Percentiles rank a stretch among this genome's conserved stretches.
Evolutionary conservation across 192 early-diverging fungal genomes (phyloP).

Genomic region (Umbelopsis vinacea): DNA sequence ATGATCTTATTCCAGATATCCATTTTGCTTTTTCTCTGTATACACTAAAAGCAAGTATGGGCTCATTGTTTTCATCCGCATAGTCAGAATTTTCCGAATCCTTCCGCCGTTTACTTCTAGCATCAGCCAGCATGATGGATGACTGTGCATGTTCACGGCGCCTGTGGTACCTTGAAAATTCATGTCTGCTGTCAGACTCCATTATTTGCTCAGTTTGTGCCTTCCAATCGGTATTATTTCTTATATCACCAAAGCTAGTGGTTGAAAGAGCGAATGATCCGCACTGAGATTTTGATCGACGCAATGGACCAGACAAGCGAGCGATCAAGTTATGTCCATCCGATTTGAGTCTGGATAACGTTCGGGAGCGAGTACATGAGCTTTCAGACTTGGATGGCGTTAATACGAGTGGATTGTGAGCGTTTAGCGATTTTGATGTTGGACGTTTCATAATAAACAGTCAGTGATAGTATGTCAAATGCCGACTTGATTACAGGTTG

Average conservation of each 20-base stretch:
- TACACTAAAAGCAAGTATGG: neutral
- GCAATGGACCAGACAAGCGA: neutral
- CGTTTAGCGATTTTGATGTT: neutral
- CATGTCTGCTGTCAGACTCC: neutral
- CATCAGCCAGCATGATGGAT: neutral
- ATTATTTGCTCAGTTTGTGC: neutral
- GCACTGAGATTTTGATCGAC: slow-evolving; percentile 6
- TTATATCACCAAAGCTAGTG: neutral
- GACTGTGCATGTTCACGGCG: slow-evolving; percentile 1
- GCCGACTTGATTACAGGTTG: neutral
- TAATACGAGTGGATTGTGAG: neutral
- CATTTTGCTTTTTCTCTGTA: neutral
- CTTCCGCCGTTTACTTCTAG: neutral
- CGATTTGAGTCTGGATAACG: slow-evolving; percentile 1
- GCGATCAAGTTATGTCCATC: neutral
- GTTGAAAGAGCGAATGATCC: neutral
- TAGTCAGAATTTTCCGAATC: neutral
- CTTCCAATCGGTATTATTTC: neutral
- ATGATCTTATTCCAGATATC: neutral
- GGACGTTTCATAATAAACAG: neutral
- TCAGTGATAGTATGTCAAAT: neutral
- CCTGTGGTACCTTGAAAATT: neutral
- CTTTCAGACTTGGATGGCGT: neutral
- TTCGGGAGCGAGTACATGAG: neutral
- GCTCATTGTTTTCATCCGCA: neutral